phyloP scores from a whole-genome alignment of 805 yeast genomes.

The Candida ficus region DNA sequence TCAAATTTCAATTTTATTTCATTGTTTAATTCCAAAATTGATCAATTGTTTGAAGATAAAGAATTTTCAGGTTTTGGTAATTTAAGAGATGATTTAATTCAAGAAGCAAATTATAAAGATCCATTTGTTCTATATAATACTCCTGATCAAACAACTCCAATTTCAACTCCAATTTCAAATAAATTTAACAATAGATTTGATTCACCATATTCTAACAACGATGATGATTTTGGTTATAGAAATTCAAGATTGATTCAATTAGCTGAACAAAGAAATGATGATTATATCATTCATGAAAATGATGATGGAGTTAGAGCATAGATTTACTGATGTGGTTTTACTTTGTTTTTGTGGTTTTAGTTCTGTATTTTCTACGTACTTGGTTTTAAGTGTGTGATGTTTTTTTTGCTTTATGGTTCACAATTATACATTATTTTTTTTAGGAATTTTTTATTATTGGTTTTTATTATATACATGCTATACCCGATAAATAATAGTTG shows the following conservation, averaged over 20 bases:
- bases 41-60: conserved; percentile 1
- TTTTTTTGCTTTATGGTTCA: too few species aligned
- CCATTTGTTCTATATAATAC: conserved; percentile 7
- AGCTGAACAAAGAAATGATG: too few species aligned
- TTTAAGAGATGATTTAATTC: conserved; percentile 4
- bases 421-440: too few species aligned
- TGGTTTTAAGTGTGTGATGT: too few species aligned
- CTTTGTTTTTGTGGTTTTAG: too few species aligned
- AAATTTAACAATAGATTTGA: background rate
- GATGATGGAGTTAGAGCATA: too few species aligned
- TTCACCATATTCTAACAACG: background rate
- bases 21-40: conserved; percentile 6
- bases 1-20: conserved; percentile 5
- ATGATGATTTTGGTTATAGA: background rate
- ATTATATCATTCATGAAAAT: too few species aligned
- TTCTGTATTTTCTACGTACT: too few species aligned
- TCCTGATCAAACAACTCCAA: background rate
- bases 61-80: conserved; percentile 15
- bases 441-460: too few species aligned
- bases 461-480: too few species aligned
- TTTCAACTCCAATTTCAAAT: background rate
- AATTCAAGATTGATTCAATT: background rate
- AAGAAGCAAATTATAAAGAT: conserved; percentile 6
- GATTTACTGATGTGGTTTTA: too few species aligned
- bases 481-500: too few species aligned